phyloP scores from a whole-genome alignment of 257 asterid genomes.

The Solanum neorickii region DNA sequence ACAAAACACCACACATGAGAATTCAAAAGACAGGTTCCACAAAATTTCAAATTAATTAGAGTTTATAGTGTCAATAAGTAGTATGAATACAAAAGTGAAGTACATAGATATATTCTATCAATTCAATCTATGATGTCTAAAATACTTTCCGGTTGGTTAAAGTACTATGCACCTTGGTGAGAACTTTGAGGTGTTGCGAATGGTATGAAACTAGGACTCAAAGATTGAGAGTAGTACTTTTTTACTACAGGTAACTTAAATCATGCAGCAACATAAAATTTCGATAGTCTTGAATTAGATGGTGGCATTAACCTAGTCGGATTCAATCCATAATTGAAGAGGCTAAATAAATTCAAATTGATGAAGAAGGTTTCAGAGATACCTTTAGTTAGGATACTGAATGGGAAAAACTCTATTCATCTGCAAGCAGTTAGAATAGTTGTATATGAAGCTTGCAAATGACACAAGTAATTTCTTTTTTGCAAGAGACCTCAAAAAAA shows the following conservation, averaged over 20 bases:
- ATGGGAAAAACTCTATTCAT: background rate
- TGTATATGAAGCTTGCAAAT: background rate
- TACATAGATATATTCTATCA: background rate
- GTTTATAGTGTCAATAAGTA: background rate
- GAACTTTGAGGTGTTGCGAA: background rate
- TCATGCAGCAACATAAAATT: background rate
- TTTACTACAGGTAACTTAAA: background rate
- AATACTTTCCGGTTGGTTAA: background rate
- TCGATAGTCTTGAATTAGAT: no score
- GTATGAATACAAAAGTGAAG: background rate
- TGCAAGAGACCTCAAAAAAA: background rate
- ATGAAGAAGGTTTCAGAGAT: no score
- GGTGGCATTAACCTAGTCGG: background rate
- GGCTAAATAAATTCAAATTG: no score
- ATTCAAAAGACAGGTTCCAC: background rate
- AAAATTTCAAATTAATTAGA: background rate
- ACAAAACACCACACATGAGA: background rate
- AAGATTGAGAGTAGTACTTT: no score
- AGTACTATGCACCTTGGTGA: background rate
- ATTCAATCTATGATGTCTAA: background rate
- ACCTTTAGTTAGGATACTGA: background rate
- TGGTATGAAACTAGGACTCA: background rate
- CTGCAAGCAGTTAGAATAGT: background rate
- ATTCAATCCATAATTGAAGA: background rate
- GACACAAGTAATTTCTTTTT: background rate